phyloP scores from a whole-genome alignment of 1,284 basidiomycete species.

The Polyporus tsugae region DNA sequence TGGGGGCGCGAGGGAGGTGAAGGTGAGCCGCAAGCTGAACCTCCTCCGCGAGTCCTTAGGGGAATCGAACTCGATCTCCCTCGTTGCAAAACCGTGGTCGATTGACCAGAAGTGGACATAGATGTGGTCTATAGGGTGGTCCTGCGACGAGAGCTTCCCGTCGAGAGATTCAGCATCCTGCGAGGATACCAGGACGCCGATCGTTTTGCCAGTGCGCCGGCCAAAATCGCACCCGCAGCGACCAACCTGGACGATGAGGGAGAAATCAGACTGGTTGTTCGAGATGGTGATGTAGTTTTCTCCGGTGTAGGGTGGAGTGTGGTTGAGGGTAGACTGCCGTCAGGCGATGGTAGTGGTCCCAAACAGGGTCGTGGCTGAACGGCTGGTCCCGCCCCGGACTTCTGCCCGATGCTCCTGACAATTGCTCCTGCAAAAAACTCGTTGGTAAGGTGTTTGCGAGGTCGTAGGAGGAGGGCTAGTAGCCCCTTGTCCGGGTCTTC shows the following conservation, averaged over 20 bases:
- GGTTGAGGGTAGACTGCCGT: too few relatives aligned
- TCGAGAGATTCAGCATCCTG: background rate
- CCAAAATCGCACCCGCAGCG: background rate
- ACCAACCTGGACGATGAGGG: background rate
- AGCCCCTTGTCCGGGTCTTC: background rate
- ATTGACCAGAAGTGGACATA: background rate
- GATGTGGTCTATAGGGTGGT: background rate
- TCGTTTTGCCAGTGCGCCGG: background rate
- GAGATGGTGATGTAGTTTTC: background rate
- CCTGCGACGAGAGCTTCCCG: background rate
- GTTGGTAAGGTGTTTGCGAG: background rate
- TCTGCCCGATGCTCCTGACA: background rate
- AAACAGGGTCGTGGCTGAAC: background rate
- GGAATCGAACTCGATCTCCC: background rate
- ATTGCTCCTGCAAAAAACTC: background rate
- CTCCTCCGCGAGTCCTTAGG: background rate
- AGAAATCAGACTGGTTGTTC: background rate
- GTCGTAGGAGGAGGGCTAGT: background rate
- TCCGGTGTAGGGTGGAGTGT: too few relatives aligned
- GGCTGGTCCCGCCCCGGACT: too few relatives aligned
- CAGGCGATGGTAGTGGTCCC: background rate
- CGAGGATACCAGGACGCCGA: background rate
- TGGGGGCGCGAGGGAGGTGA: background rate
- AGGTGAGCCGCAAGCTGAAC: background rate
- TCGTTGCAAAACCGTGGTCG: background rate